Conservation (phyloP, 2,329 filamentous ascomycete species). For the Cladosporium sp. region DNA sequence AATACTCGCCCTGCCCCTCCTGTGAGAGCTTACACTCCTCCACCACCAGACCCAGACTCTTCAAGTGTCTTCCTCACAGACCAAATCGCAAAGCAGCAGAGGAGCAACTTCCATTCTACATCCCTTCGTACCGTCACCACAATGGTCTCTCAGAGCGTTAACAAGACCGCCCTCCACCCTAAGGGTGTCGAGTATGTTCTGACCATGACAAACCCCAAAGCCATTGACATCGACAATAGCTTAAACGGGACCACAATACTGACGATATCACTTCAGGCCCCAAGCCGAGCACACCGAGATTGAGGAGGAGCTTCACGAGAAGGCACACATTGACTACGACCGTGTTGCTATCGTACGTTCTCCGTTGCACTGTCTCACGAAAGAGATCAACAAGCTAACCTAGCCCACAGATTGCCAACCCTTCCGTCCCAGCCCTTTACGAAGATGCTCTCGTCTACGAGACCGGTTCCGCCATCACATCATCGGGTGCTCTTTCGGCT, state of each 20-base stretch:
- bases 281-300: constrained; percentile 90
- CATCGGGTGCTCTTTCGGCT: constrained; percentile 88
- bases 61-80: constrained; percentile 59
- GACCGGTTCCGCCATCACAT: constrained; percentile 95
- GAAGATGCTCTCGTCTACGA: constrained; percentile 99
- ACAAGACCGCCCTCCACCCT: constrained; percentile 91
- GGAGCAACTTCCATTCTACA: constrained; percentile 60
- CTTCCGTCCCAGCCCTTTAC: constrained; percentile 91
- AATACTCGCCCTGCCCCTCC: constrained; percentile 26
- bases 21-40: constrained; percentile 29
- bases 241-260: constrained; percentile 12
- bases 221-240: not conserved
- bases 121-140: constrained; percentile 50
- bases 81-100: constrained; percentile 58
- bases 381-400: not conserved
- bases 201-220: not conserved
- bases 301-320: constrained; percentile 95
- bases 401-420: constrained; percentile 71
- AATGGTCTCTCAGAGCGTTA: constrained; percentile 61
- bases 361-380: not conserved
- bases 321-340: constrained; percentile 98
- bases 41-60: constrained; percentile 43
- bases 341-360: constrained; percentile 88
- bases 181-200: constrained; percentile 79
- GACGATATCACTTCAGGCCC: constrained; percentile 58